Conservation (phyloP, 1,284 basidiomycete species). For the Trichosporon sp. region DNA sequence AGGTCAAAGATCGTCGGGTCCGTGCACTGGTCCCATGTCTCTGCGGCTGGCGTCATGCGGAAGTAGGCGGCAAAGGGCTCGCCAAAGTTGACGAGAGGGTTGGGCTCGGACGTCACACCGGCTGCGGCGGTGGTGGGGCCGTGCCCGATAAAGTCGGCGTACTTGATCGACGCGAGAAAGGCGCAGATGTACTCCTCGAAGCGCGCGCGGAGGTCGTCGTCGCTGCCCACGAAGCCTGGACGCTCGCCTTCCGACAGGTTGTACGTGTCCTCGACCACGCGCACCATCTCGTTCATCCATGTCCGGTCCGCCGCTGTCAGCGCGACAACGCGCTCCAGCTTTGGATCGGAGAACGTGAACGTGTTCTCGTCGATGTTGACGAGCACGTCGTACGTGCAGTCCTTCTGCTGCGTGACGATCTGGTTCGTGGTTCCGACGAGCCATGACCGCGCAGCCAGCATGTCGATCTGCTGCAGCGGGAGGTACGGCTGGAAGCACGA, state of each 20-base stretch:
- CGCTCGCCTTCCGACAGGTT: slow-evolving; percentile 43
- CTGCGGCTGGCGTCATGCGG: slow-evolving; percentile 72
- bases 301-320: slow-evolving; percentile 90
- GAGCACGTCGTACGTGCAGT: slow-evolving; percentile 72
- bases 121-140: neutral
- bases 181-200: slow-evolving; percentile 55
- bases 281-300: slow-evolving; percentile 83
- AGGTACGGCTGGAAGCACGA: slow-evolving; percentile 98
- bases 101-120: slow-evolving; percentile 15
- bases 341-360: slow-evolving; percentile 78
- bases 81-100: slow-evolving; percentile 66
- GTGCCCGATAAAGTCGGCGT: slow-evolving; percentile 64
- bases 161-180: slow-evolving; percentile 66
- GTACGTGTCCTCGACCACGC: slow-evolving; percentile 76
- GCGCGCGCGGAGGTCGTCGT: slow-evolving; percentile 82
- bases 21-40: slow-evolving; percentile 79
- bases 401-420: slow-evolving; percentile 88
- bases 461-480: slow-evolving; percentile 89
- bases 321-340: slow-evolving; percentile 67
- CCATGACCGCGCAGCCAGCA: slow-evolving; percentile 74
- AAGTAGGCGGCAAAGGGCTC: slow-evolving; percentile 77
- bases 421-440: slow-evolving; percentile 85
- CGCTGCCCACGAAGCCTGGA: slow-evolving; percentile 70
- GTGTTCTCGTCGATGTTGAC: slow-evolving; percentile 81
- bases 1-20: slow-evolving; percentile 88